Percentiles rank a stretch among this genome's conserved stretches.
These are phyloP conservation scores for Golubevia pallescens DNA, from an alignment of 1,284 basidiomycete species.

Conservation along the genomic window DNA sequence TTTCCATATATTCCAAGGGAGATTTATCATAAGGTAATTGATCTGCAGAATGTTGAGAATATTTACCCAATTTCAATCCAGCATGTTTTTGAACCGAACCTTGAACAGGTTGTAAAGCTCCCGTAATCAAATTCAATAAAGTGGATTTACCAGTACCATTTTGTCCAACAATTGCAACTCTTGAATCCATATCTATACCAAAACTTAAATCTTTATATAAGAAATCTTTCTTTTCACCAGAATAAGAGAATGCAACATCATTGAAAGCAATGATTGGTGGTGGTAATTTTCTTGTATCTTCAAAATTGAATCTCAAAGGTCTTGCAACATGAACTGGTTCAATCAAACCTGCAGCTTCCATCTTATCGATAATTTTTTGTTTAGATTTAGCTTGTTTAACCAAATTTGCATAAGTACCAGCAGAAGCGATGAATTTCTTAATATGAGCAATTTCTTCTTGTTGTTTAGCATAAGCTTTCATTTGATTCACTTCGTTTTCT, in stretches of 20 bases:
- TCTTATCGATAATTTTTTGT: slow-evolving; percentile 98
- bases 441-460: slow-evolving; percentile 98
- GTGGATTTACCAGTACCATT: slow-evolving; percentile 99
- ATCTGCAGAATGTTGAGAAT: slow-evolving; percentile 98
- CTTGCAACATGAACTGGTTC: slow-evolving; percentile 81
- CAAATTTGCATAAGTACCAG: slow-evolving; percentile 98
- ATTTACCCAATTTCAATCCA: slow-evolving; percentile 79
- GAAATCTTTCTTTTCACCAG: slow-evolving; percentile 83
- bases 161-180: slow-evolving; percentile 94
- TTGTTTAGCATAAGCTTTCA: slow-evolving; percentile 98
- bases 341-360: slow-evolving; percentile 98
- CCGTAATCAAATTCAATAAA: slow-evolving; percentile 90
- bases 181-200: slow-evolving; percentile 86
- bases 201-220: slow-evolving; percentile 87
- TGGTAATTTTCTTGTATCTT: slow-evolving; percentile 89
- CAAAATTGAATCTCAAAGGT: slow-evolving; percentile 89
- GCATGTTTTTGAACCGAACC: slow-evolving; percentile 89
- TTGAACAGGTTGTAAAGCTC: slow-evolving; percentile 78
- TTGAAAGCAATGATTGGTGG: slow-evolving; percentile 97
- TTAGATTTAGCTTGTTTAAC: slow-evolving; percentile 99
- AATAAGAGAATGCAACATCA: slow-evolving; percentile 93
- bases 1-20: slow-evolving; percentile 93
- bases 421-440: slow-evolving; percentile 94
- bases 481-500: slow-evolving; percentile 98
- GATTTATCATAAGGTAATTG: slow-evolving; percentile 92